Conservation (phyloP, 345 rosid species). For the Eucalyptus rudis region DNA sequence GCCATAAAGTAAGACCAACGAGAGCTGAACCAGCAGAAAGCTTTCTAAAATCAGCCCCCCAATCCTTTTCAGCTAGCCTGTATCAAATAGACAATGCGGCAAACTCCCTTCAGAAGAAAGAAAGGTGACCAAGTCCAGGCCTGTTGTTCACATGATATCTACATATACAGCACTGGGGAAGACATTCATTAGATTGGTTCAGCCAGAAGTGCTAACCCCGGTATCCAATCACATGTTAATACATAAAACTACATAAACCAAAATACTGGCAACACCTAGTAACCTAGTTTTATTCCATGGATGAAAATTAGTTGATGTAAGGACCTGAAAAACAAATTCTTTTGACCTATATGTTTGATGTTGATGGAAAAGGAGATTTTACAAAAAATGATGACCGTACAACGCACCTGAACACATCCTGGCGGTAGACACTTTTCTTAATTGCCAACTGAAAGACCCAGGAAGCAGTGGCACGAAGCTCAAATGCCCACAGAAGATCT, state of each 20-base stretch:
- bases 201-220: background rate
- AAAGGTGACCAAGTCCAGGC: background rate
- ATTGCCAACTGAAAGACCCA: slow-evolving; percentile 84
- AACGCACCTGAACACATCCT: slow-evolving; percentile 66
- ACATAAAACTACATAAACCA: background rate
- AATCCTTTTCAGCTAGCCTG: slow-evolving; percentile 91
- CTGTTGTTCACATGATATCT: background rate
- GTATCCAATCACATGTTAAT: background rate
- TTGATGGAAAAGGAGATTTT: background rate
- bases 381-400: background rate
- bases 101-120: background rate
- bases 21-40: slow-evolving; percentile 94
- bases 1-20: slow-evolving; percentile 92
- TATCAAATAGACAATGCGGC: background rate
- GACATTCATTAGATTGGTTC: background rate
- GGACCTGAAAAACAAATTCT: background rate
- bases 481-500: slow-evolving; percentile 93
- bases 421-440: slow-evolving; percentile 59
- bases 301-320: background rate
- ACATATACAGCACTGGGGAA: background rate
- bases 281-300: background rate
- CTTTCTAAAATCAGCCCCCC: slow-evolving; percentile 96
- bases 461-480: slow-evolving; percentile 81
- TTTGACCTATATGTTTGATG: background rate
- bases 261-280: background rate